Evolutionary conservation across 1,284 basidiomycete genomes (phyloP).

Genomic region (Inonotus hispidus): DNA sequence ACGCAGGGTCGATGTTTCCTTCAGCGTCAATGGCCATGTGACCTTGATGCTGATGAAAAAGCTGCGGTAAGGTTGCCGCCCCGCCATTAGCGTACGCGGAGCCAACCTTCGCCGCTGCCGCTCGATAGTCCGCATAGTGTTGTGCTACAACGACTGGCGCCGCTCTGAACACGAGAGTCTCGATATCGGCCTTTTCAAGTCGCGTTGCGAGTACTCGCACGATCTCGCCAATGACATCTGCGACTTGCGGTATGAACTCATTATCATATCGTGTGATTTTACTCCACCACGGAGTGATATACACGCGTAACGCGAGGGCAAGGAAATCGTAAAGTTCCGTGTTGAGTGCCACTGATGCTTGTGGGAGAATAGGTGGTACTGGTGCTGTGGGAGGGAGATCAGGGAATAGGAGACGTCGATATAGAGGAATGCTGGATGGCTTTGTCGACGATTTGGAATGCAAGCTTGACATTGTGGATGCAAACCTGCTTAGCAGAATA

Average conservation of each 20-base stretch:
- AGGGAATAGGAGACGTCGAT: slow-evolving; percentile 68
- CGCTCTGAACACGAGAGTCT: slow-evolving; percentile 52
- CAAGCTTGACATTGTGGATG: slow-evolving; percentile 9
- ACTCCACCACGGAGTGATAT: slow-evolving; percentile 77
- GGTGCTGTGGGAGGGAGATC: slow-evolving; percentile 38
- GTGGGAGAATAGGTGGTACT: slow-evolving; percentile 50
- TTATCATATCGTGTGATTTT: slow-evolving; percentile 78
- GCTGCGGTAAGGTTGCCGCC: slow-evolving; percentile 48
- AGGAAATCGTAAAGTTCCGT: slow-evolving; percentile 72
- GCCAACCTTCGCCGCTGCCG: slow-evolving; percentile 51
- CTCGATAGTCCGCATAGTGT: slow-evolving; percentile 71
- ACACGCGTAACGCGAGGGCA: slow-evolving; percentile 69
- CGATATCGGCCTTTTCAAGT: slow-evolving; percentile 47
- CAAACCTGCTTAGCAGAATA: background rate
- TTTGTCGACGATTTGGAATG: slow-evolving; percentile 19
- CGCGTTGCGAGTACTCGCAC: slow-evolving; percentile 57
- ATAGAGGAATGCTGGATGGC: slow-evolving; percentile 37
- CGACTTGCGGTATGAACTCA: slow-evolving; percentile 70
- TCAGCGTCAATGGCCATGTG: slow-evolving; percentile 70
- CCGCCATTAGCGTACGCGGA: slow-evolving; percentile 67
- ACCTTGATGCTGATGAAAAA: slow-evolving; percentile 75
- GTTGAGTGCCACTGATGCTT: slow-evolving; percentile 48
- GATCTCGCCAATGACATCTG: slow-evolving; percentile 51
- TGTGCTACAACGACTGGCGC: slow-evolving; percentile 60
- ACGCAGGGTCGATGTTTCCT: slow-evolving; percentile 62